Conservation (phyloP, 768 basidiomycete species). For the Rhizopogon roseolus region DNA sequence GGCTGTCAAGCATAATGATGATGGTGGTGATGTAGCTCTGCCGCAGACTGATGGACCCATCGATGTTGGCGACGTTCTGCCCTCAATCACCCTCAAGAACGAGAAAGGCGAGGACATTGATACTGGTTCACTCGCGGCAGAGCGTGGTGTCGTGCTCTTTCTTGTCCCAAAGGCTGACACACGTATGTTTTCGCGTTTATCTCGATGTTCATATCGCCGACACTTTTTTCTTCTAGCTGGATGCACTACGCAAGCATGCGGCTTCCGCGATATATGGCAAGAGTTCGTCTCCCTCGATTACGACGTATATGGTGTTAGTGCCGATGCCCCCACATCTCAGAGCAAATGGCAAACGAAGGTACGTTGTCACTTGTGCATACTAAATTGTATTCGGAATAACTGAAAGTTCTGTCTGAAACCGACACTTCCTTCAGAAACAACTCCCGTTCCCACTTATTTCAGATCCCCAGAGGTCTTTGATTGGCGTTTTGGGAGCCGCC, state of each 20-base stretch:
- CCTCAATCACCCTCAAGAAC: conserved; percentile 73
- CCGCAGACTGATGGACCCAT: conserved; percentile 32
- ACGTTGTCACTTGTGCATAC: conserved; percentile 12
- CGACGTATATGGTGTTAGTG: conserved; percentile 80
- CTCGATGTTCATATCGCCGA: neutral
- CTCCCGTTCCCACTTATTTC: conserved; percentile 85
- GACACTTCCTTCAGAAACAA: conserved; percentile 51
- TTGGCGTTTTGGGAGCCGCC: conserved; percentile 77
- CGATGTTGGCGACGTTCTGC: conserved; percentile 72
- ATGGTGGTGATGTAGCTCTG: conserved; percentile 11
- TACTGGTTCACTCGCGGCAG: conserved; percentile 53
- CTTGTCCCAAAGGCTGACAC: conserved; percentile 84
- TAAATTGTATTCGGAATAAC: neutral
- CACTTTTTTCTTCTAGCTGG: conserved; percentile 47
- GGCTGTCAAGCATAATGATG: conserved; percentile 8
- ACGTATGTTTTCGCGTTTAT: conserved; percentile 41
- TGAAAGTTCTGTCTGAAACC: neutral
- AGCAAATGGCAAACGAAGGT: conserved; percentile 87
- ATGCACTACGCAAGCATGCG: conserved; percentile 91
- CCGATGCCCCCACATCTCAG: conserved; percentile 71
- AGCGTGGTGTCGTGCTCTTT: conserved; percentile 79
- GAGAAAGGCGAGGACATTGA: conserved; percentile 81
- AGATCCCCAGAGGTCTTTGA: conserved; percentile 79
- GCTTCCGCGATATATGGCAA: conserved; percentile 79
- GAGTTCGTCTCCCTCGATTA: conserved; percentile 65